phyloP scores from a whole-genome alignment of 1,139 yeast genomes.

The Candida glucosophila region DNA sequence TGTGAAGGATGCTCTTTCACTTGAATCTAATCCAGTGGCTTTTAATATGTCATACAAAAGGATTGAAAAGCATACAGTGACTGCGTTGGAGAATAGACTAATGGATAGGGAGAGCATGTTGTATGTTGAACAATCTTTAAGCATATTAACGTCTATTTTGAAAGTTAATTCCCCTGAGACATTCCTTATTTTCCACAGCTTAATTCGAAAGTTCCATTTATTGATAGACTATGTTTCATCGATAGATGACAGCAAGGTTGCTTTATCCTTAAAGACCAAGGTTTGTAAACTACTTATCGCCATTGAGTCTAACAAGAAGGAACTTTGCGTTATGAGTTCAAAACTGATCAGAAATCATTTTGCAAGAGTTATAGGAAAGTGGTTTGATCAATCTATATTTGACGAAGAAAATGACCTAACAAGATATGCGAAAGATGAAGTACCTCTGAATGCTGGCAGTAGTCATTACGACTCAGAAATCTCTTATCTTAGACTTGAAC shows the following conservation, averaged over 20 bases:
- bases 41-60: slow-evolving; percentile 28
- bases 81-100: slow-evolving; percentile 17
- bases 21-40: slow-evolving; percentile 40
- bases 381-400: slow-evolving; percentile 57
- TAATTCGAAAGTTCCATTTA: slow-evolving; percentile 24
- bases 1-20: slow-evolving; percentile 35
- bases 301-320: slow-evolving; percentile 34
- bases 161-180: slow-evolving; percentile 29
- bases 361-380: slow-evolving; percentile 52
- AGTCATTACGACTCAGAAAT: slow-evolving; percentile 27
- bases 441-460: not conserved
- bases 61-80: slow-evolving; percentile 17
- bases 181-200: slow-evolving; percentile 23
- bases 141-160: slow-evolving; percentile 31
- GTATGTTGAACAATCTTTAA: slow-evolving; percentile 31
- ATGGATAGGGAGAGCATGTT: slow-evolving; percentile 23
- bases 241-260: slow-evolving; percentile 26
- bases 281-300: slow-evolving; percentile 48
- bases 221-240: slow-evolving; percentile 24
- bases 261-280: slow-evolving; percentile 46
- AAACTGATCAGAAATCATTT: slow-evolving; percentile 49
- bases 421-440: not conserved
- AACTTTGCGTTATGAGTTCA: slow-evolving; percentile 45
- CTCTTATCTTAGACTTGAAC: slow-evolving; percentile 50
- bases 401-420: slow-evolving; percentile 12